Conservation (phyloP, 768 basidiomycete genomes). For the Psilocybe sp. region DNA sequence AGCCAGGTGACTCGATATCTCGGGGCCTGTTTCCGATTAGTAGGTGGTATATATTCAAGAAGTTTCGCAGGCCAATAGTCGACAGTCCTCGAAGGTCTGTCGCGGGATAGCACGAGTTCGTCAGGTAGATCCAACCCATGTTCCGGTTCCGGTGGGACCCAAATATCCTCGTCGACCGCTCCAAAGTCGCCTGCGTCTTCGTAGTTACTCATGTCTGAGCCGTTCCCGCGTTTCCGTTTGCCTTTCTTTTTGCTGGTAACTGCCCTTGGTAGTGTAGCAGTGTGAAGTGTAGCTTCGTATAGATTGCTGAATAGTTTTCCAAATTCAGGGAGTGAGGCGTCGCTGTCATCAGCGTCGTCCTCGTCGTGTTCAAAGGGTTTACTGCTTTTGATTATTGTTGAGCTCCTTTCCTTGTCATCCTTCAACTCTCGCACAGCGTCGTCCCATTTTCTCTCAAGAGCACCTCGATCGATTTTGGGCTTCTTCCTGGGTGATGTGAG, state of each 20-base stretch:
- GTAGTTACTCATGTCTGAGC: conserved; percentile 6
- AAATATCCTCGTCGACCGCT: conserved; percentile 18
- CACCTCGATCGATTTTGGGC: conserved; percentile 30
- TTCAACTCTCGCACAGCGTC: conserved; percentile 46
- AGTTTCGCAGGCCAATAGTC: conserved; percentile 71
- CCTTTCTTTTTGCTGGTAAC: conserved; percentile 9
- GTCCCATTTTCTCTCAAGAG: conserved; percentile 40
- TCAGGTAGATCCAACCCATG: conserved; percentile 58
- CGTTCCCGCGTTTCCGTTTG: conserved; percentile 25
- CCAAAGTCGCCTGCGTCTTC: conserved; percentile 3
- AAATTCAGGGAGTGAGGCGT: conserved; percentile 44
- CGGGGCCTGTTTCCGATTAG: conserved; percentile 30
- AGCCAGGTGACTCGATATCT: conserved; percentile 61
- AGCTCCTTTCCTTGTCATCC: conserved; percentile 13
- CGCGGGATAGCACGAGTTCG: conserved; percentile 59
- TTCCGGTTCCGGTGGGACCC: conserved; percentile 46
- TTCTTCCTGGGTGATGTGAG: conserved; percentile 43
- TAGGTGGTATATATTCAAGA: conserved; percentile 46
- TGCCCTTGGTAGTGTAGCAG: background rate
- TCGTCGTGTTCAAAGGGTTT: background rate
- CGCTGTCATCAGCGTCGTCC: conserved; percentile 36
- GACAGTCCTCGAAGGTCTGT: conserved; percentile 23
- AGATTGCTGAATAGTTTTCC: conserved; percentile 19
- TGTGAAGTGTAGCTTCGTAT: background rate
- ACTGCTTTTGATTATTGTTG: background rate